A percentile compares a stretch with the other conserved stretches of the same genome.
phyloP scores from a whole-genome alignment of 2,329 filamentous ascomycete species.

The Eurotiales sp. region DNA sequence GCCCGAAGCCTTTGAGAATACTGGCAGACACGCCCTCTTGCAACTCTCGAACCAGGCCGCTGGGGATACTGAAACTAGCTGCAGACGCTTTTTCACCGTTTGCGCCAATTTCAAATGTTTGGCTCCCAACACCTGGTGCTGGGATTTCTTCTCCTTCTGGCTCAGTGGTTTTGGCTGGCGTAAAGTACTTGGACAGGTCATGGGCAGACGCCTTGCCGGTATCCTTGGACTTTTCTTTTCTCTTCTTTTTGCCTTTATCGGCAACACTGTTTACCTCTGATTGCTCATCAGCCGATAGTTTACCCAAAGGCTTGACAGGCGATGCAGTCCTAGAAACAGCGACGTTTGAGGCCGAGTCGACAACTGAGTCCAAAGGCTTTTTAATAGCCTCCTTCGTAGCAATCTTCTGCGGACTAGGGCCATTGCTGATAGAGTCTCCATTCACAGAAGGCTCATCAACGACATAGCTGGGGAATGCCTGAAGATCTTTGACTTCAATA shows the following conservation, averaged over 20 bases:
- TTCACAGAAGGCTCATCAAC: slow-evolving; percentile 44
- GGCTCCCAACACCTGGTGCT: neutral
- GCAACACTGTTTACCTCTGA: slow-evolving; percentile 23
- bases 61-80: slow-evolving; percentile 42
- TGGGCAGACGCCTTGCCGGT: slow-evolving; percentile 18
- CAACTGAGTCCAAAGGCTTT: slow-evolving; percentile 32
- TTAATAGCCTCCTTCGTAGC: slow-evolving; percentile 40
- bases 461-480: slow-evolving; percentile 42
- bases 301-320: slow-evolving; percentile 36
- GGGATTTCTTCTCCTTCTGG: slow-evolving; percentile 9
- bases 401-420: slow-evolving; percentile 28
- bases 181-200: slow-evolving; percentile 13
- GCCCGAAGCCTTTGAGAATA: slow-evolving; percentile 45
- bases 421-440: slow-evolving; percentile 33
- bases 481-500: slow-evolving; percentile 70
- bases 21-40: slow-evolving; percentile 46
- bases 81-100: neutral
- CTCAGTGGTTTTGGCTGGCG: slow-evolving; percentile 13
- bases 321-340: slow-evolving; percentile 30
- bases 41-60: slow-evolving; percentile 55
- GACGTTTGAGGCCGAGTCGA: slow-evolving; percentile 21
- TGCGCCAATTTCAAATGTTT: slow-evolving; percentile 7
- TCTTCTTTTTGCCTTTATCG: slow-evolving; percentile 69
- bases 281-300: slow-evolving; percentile 36
- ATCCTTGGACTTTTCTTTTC: slow-evolving; percentile 50